A percentile compares a stretch with the other conserved stretches of the same genome.
Conservation (phyloP, 352 stramenopile species). For the Pythium rishiriense region DNA sequence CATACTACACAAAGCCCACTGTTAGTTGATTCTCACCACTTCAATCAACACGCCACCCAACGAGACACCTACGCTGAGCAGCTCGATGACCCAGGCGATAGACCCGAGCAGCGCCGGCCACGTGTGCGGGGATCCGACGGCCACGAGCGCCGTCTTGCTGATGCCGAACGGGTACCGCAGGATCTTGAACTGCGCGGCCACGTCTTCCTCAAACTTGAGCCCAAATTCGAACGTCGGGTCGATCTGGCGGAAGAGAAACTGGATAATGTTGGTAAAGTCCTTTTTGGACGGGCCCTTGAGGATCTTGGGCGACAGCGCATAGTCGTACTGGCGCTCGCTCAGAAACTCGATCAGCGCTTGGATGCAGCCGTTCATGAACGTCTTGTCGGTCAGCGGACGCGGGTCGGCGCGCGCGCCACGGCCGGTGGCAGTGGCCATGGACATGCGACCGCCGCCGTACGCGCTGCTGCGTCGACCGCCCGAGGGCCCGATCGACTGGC, state of each 20-base stretch:
- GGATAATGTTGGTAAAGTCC: slow-evolving; percentile 97
- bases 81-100: slow-evolving; percentile 97
- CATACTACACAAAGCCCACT: slow-evolving; percentile 62
- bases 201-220: slow-evolving; percentile 77
- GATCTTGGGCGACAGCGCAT: slow-evolving; percentile 90
- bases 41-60: too few relatives aligned
- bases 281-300: slow-evolving; percentile 94
- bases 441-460: slow-evolving; percentile 59
- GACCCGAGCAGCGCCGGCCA: slow-evolving; percentile 95
- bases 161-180: slow-evolving; percentile 96
- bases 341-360: slow-evolving; percentile 94
- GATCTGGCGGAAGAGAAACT: slow-evolving; percentile 95
- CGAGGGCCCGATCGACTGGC: slow-evolving; percentile 45
- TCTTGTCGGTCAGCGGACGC: slow-evolving; percentile 88
- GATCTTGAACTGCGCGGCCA: slow-evolving; percentile 67
- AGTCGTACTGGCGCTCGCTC: slow-evolving; percentile 87
- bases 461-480: slow-evolving; percentile 56
- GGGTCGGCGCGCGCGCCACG: slow-evolving; percentile 63
- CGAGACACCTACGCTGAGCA: slow-evolving; percentile 83
- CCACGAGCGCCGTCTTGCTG: slow-evolving; percentile 94
- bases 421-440: slow-evolving; percentile 39
- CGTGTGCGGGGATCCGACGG: slow-evolving; percentile 94
- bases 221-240: slow-evolving; percentile 90
- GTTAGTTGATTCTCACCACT: too few relatives aligned
- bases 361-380: slow-evolving; percentile 92